Evolutionary conservation across 2,329 filamentous ascomycete species (phyloP).

Genomic region (Camptophora hylomeconis): DNA sequence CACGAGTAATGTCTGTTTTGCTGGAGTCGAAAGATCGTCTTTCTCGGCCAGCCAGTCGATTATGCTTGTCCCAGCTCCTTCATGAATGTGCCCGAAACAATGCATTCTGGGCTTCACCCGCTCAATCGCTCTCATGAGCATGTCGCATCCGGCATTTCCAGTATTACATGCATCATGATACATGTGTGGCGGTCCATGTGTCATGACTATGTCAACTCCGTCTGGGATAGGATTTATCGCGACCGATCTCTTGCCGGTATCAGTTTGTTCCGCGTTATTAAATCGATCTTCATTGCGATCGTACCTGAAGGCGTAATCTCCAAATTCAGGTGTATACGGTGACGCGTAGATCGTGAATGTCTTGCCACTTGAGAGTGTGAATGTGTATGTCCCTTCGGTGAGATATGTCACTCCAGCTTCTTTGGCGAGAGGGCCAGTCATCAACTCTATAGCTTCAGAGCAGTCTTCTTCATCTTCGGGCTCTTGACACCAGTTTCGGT

Average conservation of each 20-base stretch:
- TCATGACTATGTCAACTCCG: conserved; percentile 27
- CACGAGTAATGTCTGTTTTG: conserved; percentile 42
- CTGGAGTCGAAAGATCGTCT: conserved; percentile 17
- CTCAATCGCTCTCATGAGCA: conserved; percentile 38
- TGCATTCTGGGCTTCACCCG: conserved; percentile 41
- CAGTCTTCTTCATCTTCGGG: conserved; percentile 9
- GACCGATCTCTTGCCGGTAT: not conserved
- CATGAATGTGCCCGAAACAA: conserved; percentile 32
- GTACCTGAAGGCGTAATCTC: conserved; percentile 21
- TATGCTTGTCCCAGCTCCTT: conserved; percentile 14
- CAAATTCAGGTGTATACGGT: conserved; percentile 22
- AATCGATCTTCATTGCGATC: conserved; percentile 19
- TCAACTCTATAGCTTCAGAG: not conserved
- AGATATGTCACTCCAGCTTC: conserved; percentile 20
- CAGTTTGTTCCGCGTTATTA: conserved; percentile 7
- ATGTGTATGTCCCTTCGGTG: conserved; percentile 20
- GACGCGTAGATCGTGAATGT: conserved; percentile 22
- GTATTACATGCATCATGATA: no score
- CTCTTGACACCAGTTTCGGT: conserved; percentile 33
- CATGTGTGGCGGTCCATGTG: conserved; percentile 29
- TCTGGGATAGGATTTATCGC: conserved; percentile 13
- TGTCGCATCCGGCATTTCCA: conserved; percentile 41
- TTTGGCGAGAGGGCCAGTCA: conserved; percentile 7
- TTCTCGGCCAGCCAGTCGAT: conserved; percentile 2
- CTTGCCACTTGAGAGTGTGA: conserved; percentile 19